Conservation (phyloP, 2,329 filamentous ascomycete genomes). For the Pseudopyricularia cyperi region DNA sequence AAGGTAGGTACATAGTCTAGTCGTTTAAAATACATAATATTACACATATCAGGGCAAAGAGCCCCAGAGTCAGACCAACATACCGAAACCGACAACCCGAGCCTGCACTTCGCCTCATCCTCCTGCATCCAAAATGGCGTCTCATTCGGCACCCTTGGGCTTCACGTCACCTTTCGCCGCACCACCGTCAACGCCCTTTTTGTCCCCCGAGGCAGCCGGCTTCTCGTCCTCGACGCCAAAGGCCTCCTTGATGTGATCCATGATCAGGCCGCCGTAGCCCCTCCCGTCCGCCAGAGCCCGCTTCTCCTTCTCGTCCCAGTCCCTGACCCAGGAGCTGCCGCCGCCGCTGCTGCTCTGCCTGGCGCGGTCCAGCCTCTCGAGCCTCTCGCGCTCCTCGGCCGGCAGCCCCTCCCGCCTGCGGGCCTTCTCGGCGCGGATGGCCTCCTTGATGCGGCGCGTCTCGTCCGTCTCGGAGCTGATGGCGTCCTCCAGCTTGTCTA, state of each 20-base stretch:
- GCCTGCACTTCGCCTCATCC: not conserved
- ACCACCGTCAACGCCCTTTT: not conserved
- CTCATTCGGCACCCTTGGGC: not conserved
- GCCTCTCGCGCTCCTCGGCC: constrained; percentile 16
- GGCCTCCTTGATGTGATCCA: constrained; percentile 43
- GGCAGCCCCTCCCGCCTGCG: constrained; percentile 17
- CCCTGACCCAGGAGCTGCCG: constrained; percentile 33
- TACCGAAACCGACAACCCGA: not conserved
- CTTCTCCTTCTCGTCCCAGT: constrained; percentile 35
- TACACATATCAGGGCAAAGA: not conserved
- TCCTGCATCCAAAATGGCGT: not conserved
- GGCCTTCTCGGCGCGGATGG: constrained; percentile 32
- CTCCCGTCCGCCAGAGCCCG: constrained; percentile 41
- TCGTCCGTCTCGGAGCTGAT: constrained; percentile 28
- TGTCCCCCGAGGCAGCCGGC: constrained; percentile 4
- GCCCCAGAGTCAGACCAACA: not conserved
- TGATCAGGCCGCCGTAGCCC: constrained; percentile 41
- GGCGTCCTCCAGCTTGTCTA: constrained; percentile 24
- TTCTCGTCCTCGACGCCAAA: constrained; percentile 11
- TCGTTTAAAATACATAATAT: not conserved
- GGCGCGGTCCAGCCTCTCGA: constrained; percentile 3
- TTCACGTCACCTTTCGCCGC: not conserved
- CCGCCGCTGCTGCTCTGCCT: constrained; percentile 5
- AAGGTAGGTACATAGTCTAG: no score
- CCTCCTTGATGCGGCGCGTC: constrained; percentile 31